Conservation (phyloP, 371 early-diverging fungal genomes). For the Encephalitozoon romaleae region DNA sequence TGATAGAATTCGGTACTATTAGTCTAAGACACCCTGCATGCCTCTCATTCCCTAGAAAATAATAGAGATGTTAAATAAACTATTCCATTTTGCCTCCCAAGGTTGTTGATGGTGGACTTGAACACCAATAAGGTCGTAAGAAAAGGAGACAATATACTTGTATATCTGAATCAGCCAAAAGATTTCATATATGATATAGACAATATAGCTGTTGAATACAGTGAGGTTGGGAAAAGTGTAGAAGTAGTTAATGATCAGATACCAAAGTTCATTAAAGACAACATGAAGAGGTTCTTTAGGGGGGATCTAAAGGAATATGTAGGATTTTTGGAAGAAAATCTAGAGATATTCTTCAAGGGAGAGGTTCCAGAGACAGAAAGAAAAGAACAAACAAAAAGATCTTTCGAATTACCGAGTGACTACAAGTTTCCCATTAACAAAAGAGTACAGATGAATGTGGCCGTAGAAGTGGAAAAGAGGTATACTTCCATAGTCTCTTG, state of each 20-base stretch:
- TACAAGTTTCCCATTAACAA: slow-evolving; percentile 24
- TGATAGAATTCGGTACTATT: neutral
- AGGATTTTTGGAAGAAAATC: slow-evolving; percentile 31
- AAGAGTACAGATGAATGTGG: slow-evolving; percentile 6
- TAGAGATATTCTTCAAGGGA: slow-evolving; percentile 34
- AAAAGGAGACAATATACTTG: neutral
- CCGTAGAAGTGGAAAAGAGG: slow-evolving; percentile 15
- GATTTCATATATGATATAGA: slow-evolving; percentile 51
- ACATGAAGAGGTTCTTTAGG: slow-evolving; percentile 29
- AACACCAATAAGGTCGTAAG: neutral
- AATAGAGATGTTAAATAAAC: neutral
- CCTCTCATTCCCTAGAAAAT: neutral
- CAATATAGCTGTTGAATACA: slow-evolving; percentile 37
- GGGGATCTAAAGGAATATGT: slow-evolving; percentile 33
- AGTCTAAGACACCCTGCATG: neutral
- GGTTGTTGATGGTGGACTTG: neutral
- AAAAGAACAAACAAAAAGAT: neutral
- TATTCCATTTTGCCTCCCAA: neutral
- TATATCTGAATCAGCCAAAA: slow-evolving; percentile 34
- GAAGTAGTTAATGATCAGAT: slow-evolving; percentile 33
- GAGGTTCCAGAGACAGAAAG: slow-evolving; percentile 36
- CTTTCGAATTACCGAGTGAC: neutral
- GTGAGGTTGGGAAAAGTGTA: slow-evolving; percentile 18
- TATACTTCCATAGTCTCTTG: slow-evolving; percentile 24
- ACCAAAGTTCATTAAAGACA: slow-evolving; percentile 35